A percentile compares a stretch with the other conserved stretches of the same genome.
Conservation (phyloP, 2,329 filamentous ascomycete species). For the Leptographium wingfieldii region DNA sequence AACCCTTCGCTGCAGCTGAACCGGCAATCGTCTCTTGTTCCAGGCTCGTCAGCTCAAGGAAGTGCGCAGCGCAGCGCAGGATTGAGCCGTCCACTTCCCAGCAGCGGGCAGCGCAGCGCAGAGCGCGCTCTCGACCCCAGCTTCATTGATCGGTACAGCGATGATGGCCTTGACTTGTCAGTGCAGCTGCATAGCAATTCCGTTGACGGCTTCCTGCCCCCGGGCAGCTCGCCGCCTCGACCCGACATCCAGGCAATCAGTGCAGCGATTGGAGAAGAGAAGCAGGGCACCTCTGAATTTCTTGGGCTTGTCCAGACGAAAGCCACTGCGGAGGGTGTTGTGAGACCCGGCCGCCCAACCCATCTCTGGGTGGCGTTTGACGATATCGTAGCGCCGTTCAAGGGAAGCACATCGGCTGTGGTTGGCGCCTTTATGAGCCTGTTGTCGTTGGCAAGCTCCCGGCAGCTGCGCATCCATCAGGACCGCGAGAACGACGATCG, state of each 20-base stretch:
- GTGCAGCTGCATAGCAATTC: neutral
- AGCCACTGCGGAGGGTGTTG: constrained; percentile 1
- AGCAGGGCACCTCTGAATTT: constrained; percentile 3
- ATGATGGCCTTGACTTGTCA: constrained; percentile 6
- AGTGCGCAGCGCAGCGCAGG: constrained; percentile 12
- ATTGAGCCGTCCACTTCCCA: constrained; percentile 22
- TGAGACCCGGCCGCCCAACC: neutral
- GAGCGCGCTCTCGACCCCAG: constrained; percentile 8
- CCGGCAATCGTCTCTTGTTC: constrained; percentile 31
- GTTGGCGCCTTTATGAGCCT: constrained; percentile 13
- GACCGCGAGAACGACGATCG: neutral
- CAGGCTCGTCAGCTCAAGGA: constrained; percentile 28
- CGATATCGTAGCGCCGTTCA: constrained; percentile 6
- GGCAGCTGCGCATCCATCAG: constrained; percentile 7
- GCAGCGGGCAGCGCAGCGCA: constrained; percentile 17
- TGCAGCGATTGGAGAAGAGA: constrained; percentile 2
- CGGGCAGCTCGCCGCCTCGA: neutral
- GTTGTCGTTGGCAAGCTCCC: constrained; percentile 8
- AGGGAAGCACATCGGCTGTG: constrained; percentile 4
- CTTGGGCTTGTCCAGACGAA: constrained; percentile 3
- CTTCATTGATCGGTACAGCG: constrained; percentile 13
- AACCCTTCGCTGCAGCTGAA: constrained; percentile 40
- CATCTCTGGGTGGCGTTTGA: constrained; percentile 10
- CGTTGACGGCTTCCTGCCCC: neutral
- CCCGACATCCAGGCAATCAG: neutral